Evolutionary conservation across 1,284 basidiomycete genomes (phyloP), one percentile per base, ranked within the genome.

Genomic region (Puccinia horiana): DNA sequence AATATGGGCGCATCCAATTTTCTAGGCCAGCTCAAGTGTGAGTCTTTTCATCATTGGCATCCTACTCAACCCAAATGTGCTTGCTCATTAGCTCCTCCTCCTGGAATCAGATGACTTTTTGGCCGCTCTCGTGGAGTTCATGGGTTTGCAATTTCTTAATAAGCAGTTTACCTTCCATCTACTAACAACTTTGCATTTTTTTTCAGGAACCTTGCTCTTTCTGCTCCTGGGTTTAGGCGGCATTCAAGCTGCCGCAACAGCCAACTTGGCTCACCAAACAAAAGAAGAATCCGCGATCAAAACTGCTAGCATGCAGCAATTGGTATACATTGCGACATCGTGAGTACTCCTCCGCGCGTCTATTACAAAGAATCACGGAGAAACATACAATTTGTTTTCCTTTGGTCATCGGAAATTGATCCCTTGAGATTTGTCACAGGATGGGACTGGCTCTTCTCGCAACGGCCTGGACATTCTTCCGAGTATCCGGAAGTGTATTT

Each of bases 371-470:
- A 20, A 18, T 67, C 35, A 23, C 26, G 14, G 37, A 35, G n/a
- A n/a, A 65, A 32, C 37, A 42, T 20, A 20, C 2, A 11, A 1
- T 56, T 12, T 61, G 4, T 32, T 61, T 35, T 35, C 47, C 40
- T 26, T n/a, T 12, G 35, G 32, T 23, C 32, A 12, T 20, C 37
- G 26, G 18, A n/a, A n/a, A n/a, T 63, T 47, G 12, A 63, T 29
- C 37, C 35, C 11, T 58, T 63, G 18, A 20, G 11, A 1, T 44
- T 44, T 69, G 16, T 5, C 23, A 44, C 32, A 81, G 79, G 20
- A 91, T 92, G 88, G 92, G 92, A 2, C 86, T 93, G 76, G 90
- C 90, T 78, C 89, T 93, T 54, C 89, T 92, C 61, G 90, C 91
- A 44, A 90, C 90, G n/a, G 79, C 79, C 29, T 81, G 79, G 79